phyloP scores from a whole-genome alignment of 352 stramenopile genomes.

The Pythium plurisporium region DNA sequence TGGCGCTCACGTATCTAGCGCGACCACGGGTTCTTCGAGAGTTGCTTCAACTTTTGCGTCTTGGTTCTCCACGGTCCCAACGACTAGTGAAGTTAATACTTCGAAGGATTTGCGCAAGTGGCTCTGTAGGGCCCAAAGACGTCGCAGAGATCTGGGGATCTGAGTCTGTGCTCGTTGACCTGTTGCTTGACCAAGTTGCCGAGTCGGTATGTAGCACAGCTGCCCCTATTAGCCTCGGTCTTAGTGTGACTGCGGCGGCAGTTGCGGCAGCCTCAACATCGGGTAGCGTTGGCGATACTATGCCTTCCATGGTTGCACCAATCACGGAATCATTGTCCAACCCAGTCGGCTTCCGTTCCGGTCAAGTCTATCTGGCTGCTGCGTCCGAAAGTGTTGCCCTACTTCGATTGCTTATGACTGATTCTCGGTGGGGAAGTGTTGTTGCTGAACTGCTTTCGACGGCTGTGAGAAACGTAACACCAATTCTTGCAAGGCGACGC shows the following conservation, averaged over 20 bases:
- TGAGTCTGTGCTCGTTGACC: conserved; percentile 76
- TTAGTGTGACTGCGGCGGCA: conserved; percentile 32
- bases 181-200: conserved; percentile 82
- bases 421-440: conserved; percentile 53
- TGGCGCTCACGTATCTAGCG: conserved; percentile 52
- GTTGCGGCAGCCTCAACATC: conserved; percentile 6
- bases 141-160: conserved; percentile 73
- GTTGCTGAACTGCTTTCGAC: conserved; percentile 65
- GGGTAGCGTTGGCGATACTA: not conserved
- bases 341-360: conserved; percentile 73
- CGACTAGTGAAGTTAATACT: conserved; percentile 81
- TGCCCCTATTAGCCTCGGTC: conserved; percentile 53
- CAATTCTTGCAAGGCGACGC: conserved; percentile 33
- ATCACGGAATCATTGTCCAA: conserved; percentile 78
- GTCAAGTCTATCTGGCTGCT: conserved; percentile 71
- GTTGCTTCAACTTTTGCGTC: conserved; percentile 67
- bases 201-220: conserved; percentile 81
- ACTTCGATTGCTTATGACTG: conserved; percentile 61
- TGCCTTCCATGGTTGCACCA: conserved; percentile 14
- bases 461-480: conserved; percentile 70
- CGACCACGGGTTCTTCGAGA: conserved; percentile 65
- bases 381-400: conserved; percentile 82
- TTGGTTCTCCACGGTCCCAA: conserved; percentile 73
- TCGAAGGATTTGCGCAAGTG: conserved; percentile 62
- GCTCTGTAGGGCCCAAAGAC: conserved; percentile 56